phyloP scores from a whole-genome alignment of 2,329 filamentous ascomycete species.

The Curvularia verruculosa region DNA sequence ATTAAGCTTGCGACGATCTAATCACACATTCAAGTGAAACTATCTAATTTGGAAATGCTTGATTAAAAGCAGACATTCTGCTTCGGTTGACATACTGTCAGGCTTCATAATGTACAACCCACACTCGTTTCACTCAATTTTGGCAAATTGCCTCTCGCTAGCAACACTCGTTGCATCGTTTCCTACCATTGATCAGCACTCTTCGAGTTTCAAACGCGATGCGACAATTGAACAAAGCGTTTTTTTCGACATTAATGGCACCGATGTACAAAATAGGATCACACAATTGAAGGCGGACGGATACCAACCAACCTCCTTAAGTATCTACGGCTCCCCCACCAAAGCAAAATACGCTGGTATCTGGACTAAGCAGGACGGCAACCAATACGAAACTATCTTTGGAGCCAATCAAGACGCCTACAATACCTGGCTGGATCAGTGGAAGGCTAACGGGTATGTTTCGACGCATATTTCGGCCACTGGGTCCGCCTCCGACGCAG shows the following conservation, averaged over 20 bases:
- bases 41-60: neutral
- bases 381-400: slow-evolving; percentile 22
- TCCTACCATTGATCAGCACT: slow-evolving; percentile 7
- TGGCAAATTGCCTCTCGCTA: slow-evolving; percentile 12
- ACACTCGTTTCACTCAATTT: slow-evolving; percentile 9
- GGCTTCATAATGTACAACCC: slow-evolving; percentile 15
- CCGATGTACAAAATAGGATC: slow-evolving; percentile 8
- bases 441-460: slow-evolving; percentile 25
- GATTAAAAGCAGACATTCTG: neutral
- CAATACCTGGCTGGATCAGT: slow-evolving; percentile 24
- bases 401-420: slow-evolving; percentile 22
- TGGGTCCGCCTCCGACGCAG: slow-evolving; percentile 20
- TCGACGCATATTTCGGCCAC: slow-evolving; percentile 33
- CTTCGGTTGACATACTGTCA: neutral
- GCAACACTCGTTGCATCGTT: slow-evolving; percentile 13
- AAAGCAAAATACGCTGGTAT: slow-evolving; percentile 26
- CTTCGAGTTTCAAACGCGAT: slow-evolving; percentile 15
- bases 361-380: slow-evolving; percentile 25
- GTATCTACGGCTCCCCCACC: slow-evolving; percentile 19
- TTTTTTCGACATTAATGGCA: slow-evolving; percentile 15
- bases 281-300: slow-evolving; percentile 22
- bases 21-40: neutral
- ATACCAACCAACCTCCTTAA: slow-evolving; percentile 25
- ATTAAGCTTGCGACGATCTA: neutral
- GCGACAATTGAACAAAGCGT: slow-evolving; percentile 18